A percentile compares a stretch with the other conserved stretches of the same genome.
These are phyloP conservation scores for Apiotrichum veenhuisii DNA, from an alignment of 1,284 basidiomycete genomes.

Conservation along the genomic window DNA sequence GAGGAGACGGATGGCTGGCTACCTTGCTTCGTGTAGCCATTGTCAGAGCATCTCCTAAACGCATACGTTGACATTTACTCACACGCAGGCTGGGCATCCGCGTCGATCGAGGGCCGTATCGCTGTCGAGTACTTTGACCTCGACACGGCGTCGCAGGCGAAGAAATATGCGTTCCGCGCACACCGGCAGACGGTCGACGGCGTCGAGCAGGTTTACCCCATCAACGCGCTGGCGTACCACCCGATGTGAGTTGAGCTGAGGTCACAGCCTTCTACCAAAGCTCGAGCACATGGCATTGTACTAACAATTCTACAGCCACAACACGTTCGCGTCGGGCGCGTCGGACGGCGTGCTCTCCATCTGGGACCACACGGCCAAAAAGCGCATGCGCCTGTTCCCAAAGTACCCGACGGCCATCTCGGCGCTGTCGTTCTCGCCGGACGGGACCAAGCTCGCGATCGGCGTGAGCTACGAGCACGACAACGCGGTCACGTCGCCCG, in stretches of 20 bases:
- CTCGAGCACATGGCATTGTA: not conserved
- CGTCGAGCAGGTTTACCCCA: slow-evolving; percentile 97
- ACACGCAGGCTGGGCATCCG: slow-evolving; percentile 79
- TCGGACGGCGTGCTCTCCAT: slow-evolving; percentile 87
- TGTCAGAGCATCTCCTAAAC: no score
- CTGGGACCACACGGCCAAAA: slow-evolving; percentile 97
- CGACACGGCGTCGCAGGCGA: slow-evolving; percentile 66
- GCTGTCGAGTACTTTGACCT: slow-evolving; percentile 97
- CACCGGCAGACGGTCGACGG: slow-evolving; percentile 85
- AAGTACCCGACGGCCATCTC: slow-evolving; percentile 71
- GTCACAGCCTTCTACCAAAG: slow-evolving; percentile 5
- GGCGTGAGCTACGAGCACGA: slow-evolving; percentile 85
- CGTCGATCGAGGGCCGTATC: slow-evolving; percentile 91
- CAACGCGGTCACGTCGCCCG: slow-evolving; percentile 56
- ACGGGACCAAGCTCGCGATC: slow-evolving; percentile 75
- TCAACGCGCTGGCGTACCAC: slow-evolving; percentile 92
- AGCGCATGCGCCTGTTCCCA: slow-evolving; percentile 82
- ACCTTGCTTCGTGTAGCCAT: no score
- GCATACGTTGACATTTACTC: not conserved
- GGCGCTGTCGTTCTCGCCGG: slow-evolving; percentile 72
- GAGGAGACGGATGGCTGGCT: no score
- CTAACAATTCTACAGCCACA: slow-evolving; percentile 60
- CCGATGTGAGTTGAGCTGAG: slow-evolving; percentile 59
- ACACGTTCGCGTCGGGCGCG: slow-evolving; percentile 91
- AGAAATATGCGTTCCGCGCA: slow-evolving; percentile 98